Evolutionary conservation across 1,284 basidiomycete species (phyloP).

Genomic region (Xerocomus amazonicus): DNA sequence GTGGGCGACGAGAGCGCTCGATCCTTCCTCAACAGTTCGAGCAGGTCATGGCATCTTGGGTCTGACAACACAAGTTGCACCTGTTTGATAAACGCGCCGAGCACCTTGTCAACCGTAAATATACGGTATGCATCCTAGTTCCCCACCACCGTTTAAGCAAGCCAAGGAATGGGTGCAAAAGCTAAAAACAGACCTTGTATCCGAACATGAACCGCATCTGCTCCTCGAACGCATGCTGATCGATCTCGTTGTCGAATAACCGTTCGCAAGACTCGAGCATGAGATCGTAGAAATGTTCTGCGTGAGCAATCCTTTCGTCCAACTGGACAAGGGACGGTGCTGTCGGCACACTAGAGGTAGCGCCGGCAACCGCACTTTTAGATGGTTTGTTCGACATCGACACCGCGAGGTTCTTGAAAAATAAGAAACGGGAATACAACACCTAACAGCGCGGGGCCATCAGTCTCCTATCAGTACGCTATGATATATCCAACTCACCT

Average conservation of each 20-base stretch:
- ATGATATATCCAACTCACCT: constrained; percentile 49
- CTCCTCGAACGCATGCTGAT: constrained; percentile 86
- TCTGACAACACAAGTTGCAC: constrained; percentile 81
- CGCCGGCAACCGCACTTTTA: constrained; percentile 25
- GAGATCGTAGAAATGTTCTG: constrained; percentile 75
- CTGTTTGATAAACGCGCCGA: constrained; percentile 86
- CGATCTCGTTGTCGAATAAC: constrained; percentile 90
- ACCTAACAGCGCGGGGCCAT: constrained; percentile 45
- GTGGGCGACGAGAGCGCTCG: constrained; percentile 60
- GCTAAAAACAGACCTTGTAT: constrained; percentile 49
- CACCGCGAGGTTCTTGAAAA: constrained; percentile 72
- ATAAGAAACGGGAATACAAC: constrained; percentile 79
- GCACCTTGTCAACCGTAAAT: constrained; percentile 92
- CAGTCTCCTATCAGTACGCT: not conserved
- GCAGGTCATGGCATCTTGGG: constrained; percentile 79
- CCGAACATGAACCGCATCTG: constrained; percentile 90
- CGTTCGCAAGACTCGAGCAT: constrained; percentile 86
- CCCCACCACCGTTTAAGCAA: not conserved
- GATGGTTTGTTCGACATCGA: constrained; percentile 40
- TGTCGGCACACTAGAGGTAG: constrained; percentile 33
- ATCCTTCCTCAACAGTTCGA: constrained; percentile 78
- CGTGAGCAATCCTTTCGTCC: constrained; percentile 31
- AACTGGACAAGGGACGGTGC: constrained; percentile 11
- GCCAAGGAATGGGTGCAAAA: not conserved
- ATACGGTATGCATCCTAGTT: constrained; percentile 72